Evolutionary conservation across 768 basidiomycete genomes (phyloP), one percentile per base, ranked within the genome.

Genomic region (Galerina marginata): DNA sequence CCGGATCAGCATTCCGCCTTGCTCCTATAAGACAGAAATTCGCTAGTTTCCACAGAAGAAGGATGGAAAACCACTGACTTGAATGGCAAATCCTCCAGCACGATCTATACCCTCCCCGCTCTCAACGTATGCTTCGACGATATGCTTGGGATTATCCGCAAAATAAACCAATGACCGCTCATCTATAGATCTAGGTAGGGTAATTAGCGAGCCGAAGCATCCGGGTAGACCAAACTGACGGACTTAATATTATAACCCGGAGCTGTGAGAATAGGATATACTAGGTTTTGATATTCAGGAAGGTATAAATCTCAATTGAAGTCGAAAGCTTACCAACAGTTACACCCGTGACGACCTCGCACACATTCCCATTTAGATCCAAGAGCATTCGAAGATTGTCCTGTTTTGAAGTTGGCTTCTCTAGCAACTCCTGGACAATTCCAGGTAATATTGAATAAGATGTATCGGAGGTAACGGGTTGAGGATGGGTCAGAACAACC

Each of bases 31-130:
- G 50, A 16, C 14, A 50, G 48, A 39, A 44, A 29, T 54, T 26
- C 38, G 15, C 33, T 57, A 15, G 36, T 25, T 39, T 12, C 53
- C 3, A 5, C 42, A 46, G 45, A 25, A 14, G 6, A 16, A 40
- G 9, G 58, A 53, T 39, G 26, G 23, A 16, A 44, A 16, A 16
- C 43, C 20, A 67, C 79, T 48, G 63, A 93, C 94, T 81, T 98
- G 96, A 42, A 95, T 87, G 2, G 94, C 95, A 71, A 98, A 99
- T 0, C 96, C 96, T 3, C 96, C 96, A 0, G 96, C 96, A 16
- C 94, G 83, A 68, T 95, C 91, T 43, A 88, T 71, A 0, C 95
- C 95, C 76, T 97, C 95, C 6, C 88, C 91, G 55, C 83, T 90
- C 38, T 93, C 87, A 16, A 87, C 93, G 65, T 98, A 98, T 9